These are phyloP conservation scores for Colletotrichum sp. DNA, from an alignment of 2,329 filamentous ascomycete genomes.

Conservation along the genomic window DNA sequence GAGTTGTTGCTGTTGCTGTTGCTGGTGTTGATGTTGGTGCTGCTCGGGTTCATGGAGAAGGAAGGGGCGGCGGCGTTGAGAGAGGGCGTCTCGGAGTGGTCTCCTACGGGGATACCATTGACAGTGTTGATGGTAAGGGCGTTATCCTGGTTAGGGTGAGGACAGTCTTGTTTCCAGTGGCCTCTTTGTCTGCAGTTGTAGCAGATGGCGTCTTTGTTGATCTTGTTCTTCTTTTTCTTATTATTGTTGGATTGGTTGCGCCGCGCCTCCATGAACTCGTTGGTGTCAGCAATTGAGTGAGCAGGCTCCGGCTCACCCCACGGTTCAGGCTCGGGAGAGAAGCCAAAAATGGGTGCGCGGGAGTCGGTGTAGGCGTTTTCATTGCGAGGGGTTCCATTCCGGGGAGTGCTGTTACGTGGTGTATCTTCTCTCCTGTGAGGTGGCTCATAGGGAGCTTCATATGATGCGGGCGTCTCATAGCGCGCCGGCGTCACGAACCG, in stretches of 20 bases:
- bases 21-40: background rate
- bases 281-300: background rate
- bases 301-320: background rate
- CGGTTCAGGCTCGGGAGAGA: background rate
- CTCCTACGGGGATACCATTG: background rate
- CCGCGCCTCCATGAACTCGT: background rate
- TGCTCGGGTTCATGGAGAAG: conserved; percentile 34
- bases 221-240: background rate
- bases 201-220: background rate
- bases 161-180: background rate
- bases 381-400: background rate
- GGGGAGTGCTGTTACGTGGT: background rate
- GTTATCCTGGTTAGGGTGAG: background rate
- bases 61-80: conserved; percentile 49
- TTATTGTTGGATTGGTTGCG: background rate
- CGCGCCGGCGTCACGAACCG: background rate
- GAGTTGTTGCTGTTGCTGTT: conserved; percentile 54
- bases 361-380: background rate
- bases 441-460: background rate
- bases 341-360: background rate
- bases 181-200: conserved; percentile 1
- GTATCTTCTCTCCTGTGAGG: background rate
- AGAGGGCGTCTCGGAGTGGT: background rate
- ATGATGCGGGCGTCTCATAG: background rate
- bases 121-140: background rate